These are phyloP conservation scores for Hyaloscypha variabilis DNA, from an alignment of 495 filamentous ascomycete species.

Conservation along the genomic window DNA sequence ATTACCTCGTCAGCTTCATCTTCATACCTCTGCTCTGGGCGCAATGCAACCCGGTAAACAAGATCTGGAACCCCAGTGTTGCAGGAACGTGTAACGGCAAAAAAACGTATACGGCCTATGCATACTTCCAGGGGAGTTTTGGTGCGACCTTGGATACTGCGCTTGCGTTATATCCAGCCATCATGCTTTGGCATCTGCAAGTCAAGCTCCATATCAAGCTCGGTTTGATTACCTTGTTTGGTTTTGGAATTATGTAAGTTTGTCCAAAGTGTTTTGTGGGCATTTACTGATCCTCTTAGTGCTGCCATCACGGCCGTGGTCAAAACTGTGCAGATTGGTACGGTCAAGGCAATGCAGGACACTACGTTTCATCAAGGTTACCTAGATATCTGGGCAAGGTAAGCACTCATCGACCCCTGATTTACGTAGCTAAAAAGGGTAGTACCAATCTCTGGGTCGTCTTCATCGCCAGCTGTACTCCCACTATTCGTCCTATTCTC, in stretches of 20 bases:
- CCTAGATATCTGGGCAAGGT: constrained; percentile 25
- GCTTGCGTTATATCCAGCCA: constrained; percentile 48
- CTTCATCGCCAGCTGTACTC: constrained; percentile 23
- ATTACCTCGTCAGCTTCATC: constrained; percentile 19
- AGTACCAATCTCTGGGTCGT: constrained; percentile 27
- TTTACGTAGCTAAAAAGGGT: constrained; percentile 13
- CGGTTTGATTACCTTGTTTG: constrained; percentile 43
- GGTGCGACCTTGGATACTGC: constrained; percentile 49
- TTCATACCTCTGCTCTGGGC: constrained; percentile 24
- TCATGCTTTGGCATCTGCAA: constrained; percentile 46
- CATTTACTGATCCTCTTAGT: constrained; percentile 11
- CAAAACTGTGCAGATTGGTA: constrained; percentile 18
- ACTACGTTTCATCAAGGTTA: constrained; percentile 20
- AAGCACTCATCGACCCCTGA: constrained; percentile 11
- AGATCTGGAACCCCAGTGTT: constrained; percentile 22
- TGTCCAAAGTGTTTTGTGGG: neutral
- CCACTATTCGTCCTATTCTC: constrained; percentile 23
- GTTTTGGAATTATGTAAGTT: constrained; percentile 49
- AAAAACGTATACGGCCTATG: constrained; percentile 10
- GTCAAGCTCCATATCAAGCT: constrained; percentile 50
- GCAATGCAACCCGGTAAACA: constrained; percentile 17
- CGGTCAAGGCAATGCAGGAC: constrained; percentile 13
- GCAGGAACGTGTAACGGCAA: constrained; percentile 17
- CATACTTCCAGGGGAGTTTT: constrained; percentile 32
- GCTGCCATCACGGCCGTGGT: constrained; percentile 18